A percentile compares a stretch with the other conserved stretches of the same genome.
phyloP scores from a whole-genome alignment of 2,329 filamentous ascomycete species.

The Sporothrix globosa region DNA sequence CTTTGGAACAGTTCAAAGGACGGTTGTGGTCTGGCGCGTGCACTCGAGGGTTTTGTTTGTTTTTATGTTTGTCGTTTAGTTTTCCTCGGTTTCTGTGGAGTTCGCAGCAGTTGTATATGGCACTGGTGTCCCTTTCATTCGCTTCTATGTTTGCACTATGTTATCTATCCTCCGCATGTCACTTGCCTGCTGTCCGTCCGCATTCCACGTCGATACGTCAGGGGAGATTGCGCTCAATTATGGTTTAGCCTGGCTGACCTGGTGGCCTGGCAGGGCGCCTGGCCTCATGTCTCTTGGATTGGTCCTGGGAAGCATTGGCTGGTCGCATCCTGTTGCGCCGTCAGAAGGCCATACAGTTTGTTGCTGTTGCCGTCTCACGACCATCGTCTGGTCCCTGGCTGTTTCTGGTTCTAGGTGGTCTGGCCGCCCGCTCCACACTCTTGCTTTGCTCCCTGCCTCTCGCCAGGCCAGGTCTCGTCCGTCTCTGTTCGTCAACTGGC shows the following conservation, averaged over 20 bases:
- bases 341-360: background rate
- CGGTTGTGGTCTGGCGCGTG: slow-evolving; percentile 13
- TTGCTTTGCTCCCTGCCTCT: slow-evolving; percentile 5
- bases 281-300: background rate
- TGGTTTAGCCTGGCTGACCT: slow-evolving; percentile 8
- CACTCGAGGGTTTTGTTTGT: background rate
- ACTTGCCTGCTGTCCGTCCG: slow-evolving; percentile 3
- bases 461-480: background rate
- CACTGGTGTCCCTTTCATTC: no score
- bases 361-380: background rate
- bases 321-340: background rate
- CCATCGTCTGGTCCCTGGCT: background rate
- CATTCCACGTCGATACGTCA: slow-evolving; percentile 22
- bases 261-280: slow-evolving; percentile 10
- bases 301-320: background rate
- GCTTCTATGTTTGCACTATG: background rate
- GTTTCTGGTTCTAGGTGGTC: background rate
- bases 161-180: background rate
- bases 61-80: no score
- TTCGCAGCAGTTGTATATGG: background rate
- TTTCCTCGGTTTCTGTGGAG: background rate
- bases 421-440: background rate
- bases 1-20: background rate
- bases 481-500: slow-evolving; percentile 9
- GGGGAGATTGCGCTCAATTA: slow-evolving; percentile 11